Evolutionary conservation across 495 filamentous ascomycete species (phyloP), one percentile per base, ranked within the genome.

Genomic region (Penicillium paxilli): DNA sequence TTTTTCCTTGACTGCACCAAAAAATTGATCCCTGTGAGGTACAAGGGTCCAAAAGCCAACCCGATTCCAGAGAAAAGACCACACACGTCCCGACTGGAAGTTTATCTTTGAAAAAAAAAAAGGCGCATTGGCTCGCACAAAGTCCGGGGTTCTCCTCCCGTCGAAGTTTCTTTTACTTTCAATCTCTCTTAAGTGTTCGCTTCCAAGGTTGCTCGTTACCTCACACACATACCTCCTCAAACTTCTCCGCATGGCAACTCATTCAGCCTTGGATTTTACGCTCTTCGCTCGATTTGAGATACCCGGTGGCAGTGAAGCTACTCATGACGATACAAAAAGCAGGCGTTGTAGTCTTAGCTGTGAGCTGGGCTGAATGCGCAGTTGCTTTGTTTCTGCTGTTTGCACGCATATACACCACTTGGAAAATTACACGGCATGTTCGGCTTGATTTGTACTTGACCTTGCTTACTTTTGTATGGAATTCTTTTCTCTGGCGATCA

Each of bases 381-480:
- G 45, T 59, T 12, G 57, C 57, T 2, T 40, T 47, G 3, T 21
- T 48, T 9, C 35, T 59, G 14, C 12, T 59, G 11, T 28, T 59
- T 2, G 57, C 57, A 5, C 51, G 51, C 25, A 19, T 54, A 4
- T 59, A 54, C 22, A 59, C 57, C 1, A 51, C 57, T 3, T 59
- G 57, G 57, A 47, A 41, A 33, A 59, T 59, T n/a, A 59, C 57
- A 20, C 51, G 47, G 10, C 57, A 54, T 22, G 26, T 54, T 20
- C 51, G 51, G 5, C 30, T 26, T 6, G 57, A 59, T 44, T 35
- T 59, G 6, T 54, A 51, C 35, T 22, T 59, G 30, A 45, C 38
- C 33, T 24, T 59, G 5, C 11, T 59, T 12, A 59, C 57, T 2
- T 59, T 51, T 54, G 57, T 59, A 59, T 32, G 47, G 11, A 16